phyloP scores from a whole-genome alignment of 202 grass and related monocot species.

The Brachypodium distachyon region DNA sequence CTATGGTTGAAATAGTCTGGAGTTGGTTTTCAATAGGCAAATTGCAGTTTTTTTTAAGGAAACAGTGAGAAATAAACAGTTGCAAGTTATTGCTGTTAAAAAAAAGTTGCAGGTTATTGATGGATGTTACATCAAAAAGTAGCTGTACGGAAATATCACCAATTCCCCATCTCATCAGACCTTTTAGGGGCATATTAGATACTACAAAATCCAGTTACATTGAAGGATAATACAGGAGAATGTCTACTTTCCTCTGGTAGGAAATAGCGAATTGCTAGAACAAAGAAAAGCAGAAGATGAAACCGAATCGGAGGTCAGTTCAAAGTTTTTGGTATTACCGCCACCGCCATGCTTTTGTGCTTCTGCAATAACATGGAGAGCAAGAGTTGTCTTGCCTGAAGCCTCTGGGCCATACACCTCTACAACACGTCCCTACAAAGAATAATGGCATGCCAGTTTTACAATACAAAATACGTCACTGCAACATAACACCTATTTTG shows the following conservation, averaged over 20 bases:
- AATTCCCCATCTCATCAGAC: neutral
- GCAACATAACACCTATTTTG: no score
- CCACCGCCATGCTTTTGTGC: slow-evolving; percentile 87
- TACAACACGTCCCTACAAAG: slow-evolving; percentile 74
- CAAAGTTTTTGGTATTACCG: slow-evolving; percentile 40
- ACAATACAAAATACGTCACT: neutral
- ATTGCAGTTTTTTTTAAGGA: no score
- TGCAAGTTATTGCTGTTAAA: no score
- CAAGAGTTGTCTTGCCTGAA: slow-evolving; percentile 95
- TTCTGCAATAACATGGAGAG: slow-evolving; percentile 92
- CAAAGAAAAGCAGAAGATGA: neutral
- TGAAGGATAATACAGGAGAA: neutral
- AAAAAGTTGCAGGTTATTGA: neutral
- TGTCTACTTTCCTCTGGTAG: neutral
- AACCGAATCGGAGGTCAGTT: neutral
- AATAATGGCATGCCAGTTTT: neutral
- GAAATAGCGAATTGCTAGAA: neutral
- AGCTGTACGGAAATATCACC: neutral
- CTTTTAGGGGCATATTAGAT: neutral
- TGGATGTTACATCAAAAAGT: neutral
- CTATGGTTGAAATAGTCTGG: neutral
- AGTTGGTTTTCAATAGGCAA: neutral
- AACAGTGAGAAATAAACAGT: no score
- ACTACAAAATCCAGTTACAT: neutral
- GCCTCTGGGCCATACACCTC: slow-evolving; percentile 94